Evolutionary conservation across 345 rosid genomes (phyloP).

Genomic region (Eucalyptus curtisii): DNA sequence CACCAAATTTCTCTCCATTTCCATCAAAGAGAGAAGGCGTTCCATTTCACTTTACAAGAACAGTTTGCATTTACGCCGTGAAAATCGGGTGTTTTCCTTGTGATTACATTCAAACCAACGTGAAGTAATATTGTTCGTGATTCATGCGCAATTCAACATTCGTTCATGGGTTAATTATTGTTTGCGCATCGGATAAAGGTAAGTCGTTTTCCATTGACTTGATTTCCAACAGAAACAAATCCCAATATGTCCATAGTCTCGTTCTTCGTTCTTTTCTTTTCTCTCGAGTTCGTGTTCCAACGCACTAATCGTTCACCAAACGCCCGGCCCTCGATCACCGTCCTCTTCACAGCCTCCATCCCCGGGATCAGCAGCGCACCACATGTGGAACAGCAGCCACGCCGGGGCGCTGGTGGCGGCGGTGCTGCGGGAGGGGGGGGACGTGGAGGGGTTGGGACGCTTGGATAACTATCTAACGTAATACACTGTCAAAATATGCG

Average conservation of each 20-base stretch:
- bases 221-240: no score
- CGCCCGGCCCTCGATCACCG: neutral
- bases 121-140: no score
- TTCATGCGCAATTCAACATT: no score
- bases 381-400: conserved; percentile 81
- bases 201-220: no score
- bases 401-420: conserved; percentile 72
- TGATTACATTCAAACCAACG: no score
- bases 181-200: no score
- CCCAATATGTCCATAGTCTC: neutral
- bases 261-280: neutral
- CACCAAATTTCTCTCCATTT: no score
- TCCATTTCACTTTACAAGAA: no score
- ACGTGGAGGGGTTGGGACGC: conserved; percentile 25
- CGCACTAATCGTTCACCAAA: neutral
- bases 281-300: neutral
- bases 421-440: conserved; percentile 54
- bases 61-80: no score
- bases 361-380: conserved; percentile 10
- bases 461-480: neutral
- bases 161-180: no score
- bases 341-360: neutral
- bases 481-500: neutral
- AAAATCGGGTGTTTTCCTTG: no score
- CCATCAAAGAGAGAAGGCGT: no score